Evolutionary conservation across 2,329 filamentous ascomycete species (phyloP).

Genomic region (Penicillium sp.): DNA sequence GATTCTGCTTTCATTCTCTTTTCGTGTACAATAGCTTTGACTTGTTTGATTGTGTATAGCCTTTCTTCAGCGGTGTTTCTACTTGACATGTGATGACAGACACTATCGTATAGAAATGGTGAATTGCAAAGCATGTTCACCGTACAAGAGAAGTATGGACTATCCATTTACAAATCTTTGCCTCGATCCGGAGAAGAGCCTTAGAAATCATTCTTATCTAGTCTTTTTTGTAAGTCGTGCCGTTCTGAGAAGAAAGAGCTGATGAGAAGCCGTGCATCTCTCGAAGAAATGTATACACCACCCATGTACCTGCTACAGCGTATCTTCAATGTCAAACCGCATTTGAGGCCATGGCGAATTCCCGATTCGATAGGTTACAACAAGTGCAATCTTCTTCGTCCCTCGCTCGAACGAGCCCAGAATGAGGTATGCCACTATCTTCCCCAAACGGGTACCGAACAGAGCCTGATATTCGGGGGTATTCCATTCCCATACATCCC

Average conservation of each 20-base stretch:
- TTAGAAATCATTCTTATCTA: too few species aligned
- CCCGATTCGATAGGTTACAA: neutral
- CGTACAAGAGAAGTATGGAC: neutral
- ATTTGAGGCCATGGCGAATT: neutral
- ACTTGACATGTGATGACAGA: neutral
- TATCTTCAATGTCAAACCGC: neutral
- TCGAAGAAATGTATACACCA: too few species aligned
- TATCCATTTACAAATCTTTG: neutral
- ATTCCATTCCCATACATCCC: neutral
- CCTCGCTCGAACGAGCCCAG: neutral
- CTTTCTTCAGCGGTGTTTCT: neutral
- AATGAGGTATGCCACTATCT: neutral
- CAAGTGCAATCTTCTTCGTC: neutral
- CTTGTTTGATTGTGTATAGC: neutral
- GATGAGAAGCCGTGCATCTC: too few species aligned
- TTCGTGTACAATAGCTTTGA: neutral
- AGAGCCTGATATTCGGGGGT: neutral
- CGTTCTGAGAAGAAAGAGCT: too few species aligned
- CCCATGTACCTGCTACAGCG: too few species aligned
- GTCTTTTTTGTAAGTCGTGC: too few species aligned
- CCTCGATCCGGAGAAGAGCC: neutral
- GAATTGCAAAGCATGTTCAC: neutral
- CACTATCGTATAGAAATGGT: constrained; percentile 1
- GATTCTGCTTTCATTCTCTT: too few species aligned
- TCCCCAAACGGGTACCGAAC: neutral